phyloP scores from a whole-genome alignment of 305 asterid genomes.

The Rubia tinctorum region DNA sequence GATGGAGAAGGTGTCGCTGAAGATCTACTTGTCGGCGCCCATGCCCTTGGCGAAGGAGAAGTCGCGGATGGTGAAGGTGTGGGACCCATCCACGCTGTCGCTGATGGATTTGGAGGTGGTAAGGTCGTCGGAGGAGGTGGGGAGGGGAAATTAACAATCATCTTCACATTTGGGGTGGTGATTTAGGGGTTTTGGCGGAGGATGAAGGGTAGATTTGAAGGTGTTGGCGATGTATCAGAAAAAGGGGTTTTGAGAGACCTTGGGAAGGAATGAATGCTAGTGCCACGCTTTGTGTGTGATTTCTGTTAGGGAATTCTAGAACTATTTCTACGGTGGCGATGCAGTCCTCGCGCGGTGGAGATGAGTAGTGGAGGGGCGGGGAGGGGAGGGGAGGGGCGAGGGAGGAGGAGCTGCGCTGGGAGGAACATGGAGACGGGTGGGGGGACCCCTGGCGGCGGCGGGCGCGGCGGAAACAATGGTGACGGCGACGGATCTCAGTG shows the following conservation, averaged over 20 bases:
- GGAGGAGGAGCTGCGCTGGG: too few species aligned
- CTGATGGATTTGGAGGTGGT: conserved; percentile 68
- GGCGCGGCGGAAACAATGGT: too few species aligned
- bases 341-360: too few species aligned
- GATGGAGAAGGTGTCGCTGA: conserved; percentile 72
- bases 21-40: conserved; percentile 78
- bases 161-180: conserved; percentile 21
- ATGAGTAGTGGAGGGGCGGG: too few species aligned
- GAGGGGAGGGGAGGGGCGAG: too few species aligned
- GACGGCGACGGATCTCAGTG: too few species aligned
- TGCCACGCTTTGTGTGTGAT: not conserved
- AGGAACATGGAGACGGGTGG: too few species aligned
- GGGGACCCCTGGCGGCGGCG: too few species aligned
- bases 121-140: conserved; percentile 23
- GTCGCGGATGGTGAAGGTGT: conserved; percentile 77
- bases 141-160: conserved; percentile 44
- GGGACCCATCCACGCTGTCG: conserved; percentile 93
- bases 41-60: conserved; percentile 92
- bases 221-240: not conserved
- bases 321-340: too few species aligned
- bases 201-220: not conserved
- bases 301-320: not conserved
- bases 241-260: not conserved
- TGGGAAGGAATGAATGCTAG: too few species aligned
- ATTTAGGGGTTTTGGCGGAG: not conserved